Base-by-base conservation (phyloP, 75 land plant species). In the Cryptomeria japonica region DNA sequence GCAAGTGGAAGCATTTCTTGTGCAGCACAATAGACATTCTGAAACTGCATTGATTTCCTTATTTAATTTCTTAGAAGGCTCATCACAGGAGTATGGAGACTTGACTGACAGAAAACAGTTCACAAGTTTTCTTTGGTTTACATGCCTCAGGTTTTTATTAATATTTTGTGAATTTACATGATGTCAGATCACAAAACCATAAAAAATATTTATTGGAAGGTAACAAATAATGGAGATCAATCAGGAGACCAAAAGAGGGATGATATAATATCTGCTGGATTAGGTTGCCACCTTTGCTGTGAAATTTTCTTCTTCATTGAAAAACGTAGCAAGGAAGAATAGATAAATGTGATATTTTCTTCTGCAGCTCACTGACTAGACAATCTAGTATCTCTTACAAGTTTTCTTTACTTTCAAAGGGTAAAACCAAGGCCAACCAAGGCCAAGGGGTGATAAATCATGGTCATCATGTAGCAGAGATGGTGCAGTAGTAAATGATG, bases 331-430 rank as follows among this genome's bases (percentile, higher is more conserved):
- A 82, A 85, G 58, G 94, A 93, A 55, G 95, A 96, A 72, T 86
- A 93, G 49, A 25, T 98, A 79, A 86, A 90, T 72, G 55, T 94
- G 37, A 87, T 98, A 46, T 96, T 98, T 88, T 92, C 96, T n/a
- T 80, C 90, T 34, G 92, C 93, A 86, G 89, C 75, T 13, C 82
- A 90, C 37, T 98, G 99, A 96, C 46, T 98, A 89, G 95, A 94
- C 85, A 90, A 94, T 86, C 85, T 98, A 85, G 79, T 97, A 83
- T 90, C 95, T 89, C 90, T 94, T 82, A 88, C 93, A 46, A 88
- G 58, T 87, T 92, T 93, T 84, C 93, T 98, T 46, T 93, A 96
- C 61, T 87, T 87, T 13, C 95, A 95, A 89, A 96, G 99, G 47
- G 79, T 93, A 38, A 97, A 93, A 86, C 80, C 91, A n/a, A n/a